Percentiles rank a stretch among this genome's conserved stretches.
phyloP scores from a whole-genome alignment of 129 eudicot genomes.

The Dittrichia graveolens region DNA sequence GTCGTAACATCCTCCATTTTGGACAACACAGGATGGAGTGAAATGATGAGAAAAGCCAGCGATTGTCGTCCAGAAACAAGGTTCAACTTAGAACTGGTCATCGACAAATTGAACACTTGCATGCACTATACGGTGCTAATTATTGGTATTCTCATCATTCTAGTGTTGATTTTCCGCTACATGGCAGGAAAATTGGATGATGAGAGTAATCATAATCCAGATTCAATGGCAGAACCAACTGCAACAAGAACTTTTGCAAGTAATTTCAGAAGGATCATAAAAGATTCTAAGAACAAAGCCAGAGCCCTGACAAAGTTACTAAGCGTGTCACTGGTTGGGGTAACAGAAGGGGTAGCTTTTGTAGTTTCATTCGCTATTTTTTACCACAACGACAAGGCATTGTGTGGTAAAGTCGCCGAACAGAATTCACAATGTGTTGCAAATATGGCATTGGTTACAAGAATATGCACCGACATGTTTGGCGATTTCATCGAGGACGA shows the following conservation, averaged over 20 bases:
- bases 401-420: constrained; percentile 22
- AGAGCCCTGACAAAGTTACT: constrained; percentile 27
- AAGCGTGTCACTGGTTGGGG: constrained; percentile 38
- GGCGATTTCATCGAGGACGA: constrained; percentile 32
- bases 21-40: constrained; percentile 30
- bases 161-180: constrained; percentile 31
- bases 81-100: constrained; percentile 29
- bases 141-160: constrained; percentile 33
- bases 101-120: constrained; percentile 36
- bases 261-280: constrained; percentile 20
- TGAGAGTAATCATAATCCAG: constrained; percentile 22
- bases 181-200: constrained; percentile 22
- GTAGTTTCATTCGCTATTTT: constrained; percentile 40
- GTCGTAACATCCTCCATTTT: constrained; percentile 33
- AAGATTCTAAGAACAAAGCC: constrained; percentile 26
- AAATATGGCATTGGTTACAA: constrained; percentile 37
- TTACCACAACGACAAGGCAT: constrained; percentile 26
- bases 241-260: background rate
- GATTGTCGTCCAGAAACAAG: background rate
- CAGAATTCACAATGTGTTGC: constrained; percentile 25
- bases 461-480: constrained; percentile 36
- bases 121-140: constrained; percentile 30
- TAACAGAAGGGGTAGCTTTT: constrained; percentile 41
- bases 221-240: constrained; percentile 34
- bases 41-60: constrained; percentile 35